phyloP scores from a whole-genome alignment of 2,329 filamentous ascomycete species.

The Fusarium clavum region DNA sequence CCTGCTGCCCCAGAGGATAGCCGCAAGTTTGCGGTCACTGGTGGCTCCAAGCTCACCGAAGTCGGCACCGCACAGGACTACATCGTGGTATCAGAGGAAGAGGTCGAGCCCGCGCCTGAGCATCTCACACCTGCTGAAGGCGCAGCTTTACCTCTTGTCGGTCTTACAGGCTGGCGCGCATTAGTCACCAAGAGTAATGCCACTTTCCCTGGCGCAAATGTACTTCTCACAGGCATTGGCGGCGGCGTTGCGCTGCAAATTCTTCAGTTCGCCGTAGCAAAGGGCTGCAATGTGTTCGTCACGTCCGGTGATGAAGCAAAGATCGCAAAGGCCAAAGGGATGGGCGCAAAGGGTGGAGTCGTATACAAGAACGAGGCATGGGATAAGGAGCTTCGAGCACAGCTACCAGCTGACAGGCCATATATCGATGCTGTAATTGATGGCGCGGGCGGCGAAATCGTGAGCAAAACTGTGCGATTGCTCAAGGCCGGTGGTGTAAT shows the following conservation, averaged over 20 bases:
- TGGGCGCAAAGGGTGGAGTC: constrained; percentile 87
- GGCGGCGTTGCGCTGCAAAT: constrained; percentile 89
- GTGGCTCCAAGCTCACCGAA: constrained; percentile 70
- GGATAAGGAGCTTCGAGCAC: constrained; percentile 77
- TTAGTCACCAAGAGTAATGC: constrained; percentile 81
- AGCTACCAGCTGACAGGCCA: constrained; percentile 73
- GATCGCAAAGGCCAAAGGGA: constrained; percentile 73
- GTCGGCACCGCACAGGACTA: constrained; percentile 82
- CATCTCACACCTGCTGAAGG: constrained; percentile 81
- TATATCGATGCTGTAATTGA: constrained; percentile 88
- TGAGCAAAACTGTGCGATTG: constrained; percentile 74
- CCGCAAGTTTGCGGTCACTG: constrained; percentile 71
- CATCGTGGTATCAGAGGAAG: constrained; percentile 73
- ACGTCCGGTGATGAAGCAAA: constrained; percentile 81
- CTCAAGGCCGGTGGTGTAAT: constrained; percentile 88
- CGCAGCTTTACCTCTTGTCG: constrained; percentile 86
- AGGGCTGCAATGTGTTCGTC: constrained; percentile 83
- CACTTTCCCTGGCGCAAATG: constrained; percentile 73
- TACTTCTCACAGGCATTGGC: constrained; percentile 91
- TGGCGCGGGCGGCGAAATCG: constrained; percentile 87
- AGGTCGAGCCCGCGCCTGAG: constrained; percentile 80
- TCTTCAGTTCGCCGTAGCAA: constrained; percentile 80
- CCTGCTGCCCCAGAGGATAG: constrained; percentile 78
- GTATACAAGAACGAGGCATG: constrained; percentile 82
- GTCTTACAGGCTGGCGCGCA: constrained; percentile 89